These are phyloP conservation scores for Epichloe festucae DNA, from an alignment of 2,329 filamentous ascomycete species.

Conservation along the genomic window DNA sequence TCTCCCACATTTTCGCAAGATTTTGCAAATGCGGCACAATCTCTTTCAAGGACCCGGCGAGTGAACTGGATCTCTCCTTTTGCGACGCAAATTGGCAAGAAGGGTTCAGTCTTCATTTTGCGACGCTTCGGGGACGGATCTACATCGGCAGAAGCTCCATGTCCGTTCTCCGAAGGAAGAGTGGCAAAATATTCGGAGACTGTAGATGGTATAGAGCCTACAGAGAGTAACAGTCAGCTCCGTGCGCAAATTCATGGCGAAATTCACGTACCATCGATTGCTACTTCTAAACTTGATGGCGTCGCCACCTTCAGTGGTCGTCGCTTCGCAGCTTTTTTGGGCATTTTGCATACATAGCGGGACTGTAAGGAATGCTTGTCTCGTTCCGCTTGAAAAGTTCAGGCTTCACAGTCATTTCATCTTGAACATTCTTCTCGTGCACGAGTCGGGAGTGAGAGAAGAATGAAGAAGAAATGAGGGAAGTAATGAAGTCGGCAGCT, in stretches of 20 bases:
- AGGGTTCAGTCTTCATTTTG: conserved; percentile 11
- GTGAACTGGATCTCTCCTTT: conserved; percentile 14
- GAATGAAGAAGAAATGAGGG: not conserved
- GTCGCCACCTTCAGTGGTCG: not conserved
- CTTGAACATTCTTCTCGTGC: not conserved
- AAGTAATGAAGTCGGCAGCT: not conserved
- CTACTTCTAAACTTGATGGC: conserved; percentile 8
- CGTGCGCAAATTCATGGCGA: not conserved
- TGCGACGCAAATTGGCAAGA: conserved; percentile 14
- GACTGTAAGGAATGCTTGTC: not conserved
- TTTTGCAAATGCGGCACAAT: conserved; percentile 3
- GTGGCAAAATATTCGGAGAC: conserved; percentile 12
- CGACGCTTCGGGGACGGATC: conserved; percentile 19
- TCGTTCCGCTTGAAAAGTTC: not conserved
- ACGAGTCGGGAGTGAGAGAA: not conserved
- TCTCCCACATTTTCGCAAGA: conserved; percentile 11
- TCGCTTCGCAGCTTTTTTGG: conserved; percentile 2
- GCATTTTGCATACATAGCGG: conserved; percentile 1
- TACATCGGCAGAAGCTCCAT: conserved; percentile 3
- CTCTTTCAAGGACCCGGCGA: conserved; percentile 12
- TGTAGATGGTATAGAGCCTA: conserved; percentile 14
- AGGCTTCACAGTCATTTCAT: not conserved
- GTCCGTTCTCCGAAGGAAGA: conserved; percentile 9
- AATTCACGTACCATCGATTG: conserved; percentile 14
- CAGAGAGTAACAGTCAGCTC: not conserved